Percentiles rank a stretch among this genome's conserved stretches.
These are phyloP conservation scores for Colletotrichum orchidophilum DNA, from an alignment of 2,329 filamentous ascomycete species.

Conservation along the genomic window DNA sequence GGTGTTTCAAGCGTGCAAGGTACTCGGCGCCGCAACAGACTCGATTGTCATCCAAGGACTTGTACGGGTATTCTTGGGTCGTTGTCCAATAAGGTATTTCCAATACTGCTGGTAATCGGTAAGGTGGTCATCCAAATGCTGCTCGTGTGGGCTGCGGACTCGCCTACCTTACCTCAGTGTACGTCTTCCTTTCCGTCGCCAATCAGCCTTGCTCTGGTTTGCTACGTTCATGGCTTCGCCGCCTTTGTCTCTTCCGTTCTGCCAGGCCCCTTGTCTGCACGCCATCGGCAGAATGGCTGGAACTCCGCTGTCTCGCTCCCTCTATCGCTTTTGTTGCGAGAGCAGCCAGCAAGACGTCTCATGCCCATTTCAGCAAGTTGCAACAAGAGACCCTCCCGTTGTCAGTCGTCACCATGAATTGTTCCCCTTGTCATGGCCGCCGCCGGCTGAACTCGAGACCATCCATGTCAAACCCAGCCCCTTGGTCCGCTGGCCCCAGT, in stretches of 20 bases:
- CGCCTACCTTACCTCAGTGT: neutral
- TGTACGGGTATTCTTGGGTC: too few relatives aligned
- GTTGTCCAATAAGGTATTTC: too few relatives aligned
- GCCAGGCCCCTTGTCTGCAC: neutral
- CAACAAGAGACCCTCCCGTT: neutral
- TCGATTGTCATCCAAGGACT: too few relatives aligned
- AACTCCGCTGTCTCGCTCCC: neutral
- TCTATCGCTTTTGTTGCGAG: neutral
- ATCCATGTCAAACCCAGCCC: slow-evolving; percentile 19
- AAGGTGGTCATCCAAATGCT: neutral
- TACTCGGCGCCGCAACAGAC: slow-evolving; percentile 15
- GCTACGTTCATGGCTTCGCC: neutral
- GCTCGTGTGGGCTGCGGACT: slow-evolving; percentile 21
- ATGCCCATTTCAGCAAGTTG: neutral
- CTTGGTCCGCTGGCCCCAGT: slow-evolving; percentile 1
- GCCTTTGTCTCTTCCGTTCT: neutral
- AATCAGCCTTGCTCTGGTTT: neutral
- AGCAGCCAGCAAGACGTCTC: neutral
- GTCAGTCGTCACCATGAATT: slow-evolving; percentile 8
- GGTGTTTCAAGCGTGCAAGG: neutral
- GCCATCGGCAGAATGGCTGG: neutral
- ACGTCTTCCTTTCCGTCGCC: neutral
- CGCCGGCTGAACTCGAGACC: neutral
- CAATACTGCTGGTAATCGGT: too few relatives aligned
- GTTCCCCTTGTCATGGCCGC: slow-evolving; percentile 17